Evolutionary conservation across 1,284 basidiomycete species (phyloP).

Genomic region (Trichosporon sp.): DNA sequence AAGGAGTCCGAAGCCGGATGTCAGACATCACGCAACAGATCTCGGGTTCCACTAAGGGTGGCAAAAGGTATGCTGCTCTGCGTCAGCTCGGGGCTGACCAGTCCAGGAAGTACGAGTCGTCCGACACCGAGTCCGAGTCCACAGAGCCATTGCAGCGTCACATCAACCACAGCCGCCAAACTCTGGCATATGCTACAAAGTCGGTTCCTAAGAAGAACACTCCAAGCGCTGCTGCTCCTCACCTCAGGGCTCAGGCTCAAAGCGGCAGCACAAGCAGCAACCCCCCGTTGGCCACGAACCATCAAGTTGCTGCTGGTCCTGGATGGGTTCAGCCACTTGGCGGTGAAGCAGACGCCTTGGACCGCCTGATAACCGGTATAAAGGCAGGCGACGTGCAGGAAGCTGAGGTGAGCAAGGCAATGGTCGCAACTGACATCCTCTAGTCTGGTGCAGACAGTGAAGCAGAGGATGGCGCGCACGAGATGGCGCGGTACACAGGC

Average conservation of each 20-base stretch:
- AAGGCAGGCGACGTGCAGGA: constrained; percentile 24
- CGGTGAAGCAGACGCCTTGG: constrained; percentile 26
- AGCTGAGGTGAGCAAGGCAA: constrained; percentile 2
- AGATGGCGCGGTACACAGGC: neutral
- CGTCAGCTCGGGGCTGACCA: neutral
- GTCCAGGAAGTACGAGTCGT: constrained; percentile 25
- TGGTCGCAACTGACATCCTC: neutral
- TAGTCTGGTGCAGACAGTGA: constrained; percentile 3
- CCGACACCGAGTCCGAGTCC: constrained; percentile 40
- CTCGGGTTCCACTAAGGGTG: constrained; percentile 2
- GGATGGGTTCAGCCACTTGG: constrained; percentile 28
- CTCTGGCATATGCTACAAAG: neutral
- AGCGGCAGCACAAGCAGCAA: neutral
- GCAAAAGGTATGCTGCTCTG: neutral
- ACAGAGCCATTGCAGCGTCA: constrained; percentile 8
- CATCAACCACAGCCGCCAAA: neutral
- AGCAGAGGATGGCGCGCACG: constrained; percentile 1
- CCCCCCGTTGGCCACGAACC: constrained; percentile 26
- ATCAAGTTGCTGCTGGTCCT: constrained; percentile 25
- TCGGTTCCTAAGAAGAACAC: neutral
- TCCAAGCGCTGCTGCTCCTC: neutral
- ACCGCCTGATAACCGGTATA: constrained; percentile 38
- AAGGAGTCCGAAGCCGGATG: constrained; percentile 14
- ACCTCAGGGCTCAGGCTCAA: neutral
- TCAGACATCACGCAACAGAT: constrained; percentile 31